Percentiles rank a stretch among this genome's conserved stretches.
Conservation (phyloP, 148 eudicot genomes). For the Rhododendron ferrugineum region DNA sequence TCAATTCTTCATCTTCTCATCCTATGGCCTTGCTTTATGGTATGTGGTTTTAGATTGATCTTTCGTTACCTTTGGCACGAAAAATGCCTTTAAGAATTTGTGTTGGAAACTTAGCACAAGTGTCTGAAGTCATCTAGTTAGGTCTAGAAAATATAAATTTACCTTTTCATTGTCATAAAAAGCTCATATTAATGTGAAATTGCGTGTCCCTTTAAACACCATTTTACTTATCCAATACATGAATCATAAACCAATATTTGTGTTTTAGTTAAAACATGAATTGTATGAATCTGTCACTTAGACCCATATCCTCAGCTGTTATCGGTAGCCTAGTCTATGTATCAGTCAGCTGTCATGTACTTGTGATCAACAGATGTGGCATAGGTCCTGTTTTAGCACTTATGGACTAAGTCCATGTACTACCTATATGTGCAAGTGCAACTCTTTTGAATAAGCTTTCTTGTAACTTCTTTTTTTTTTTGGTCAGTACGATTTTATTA, state of each 20-base stretch:
- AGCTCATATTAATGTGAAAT: neutral
- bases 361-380: neutral
- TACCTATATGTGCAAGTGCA: neutral
- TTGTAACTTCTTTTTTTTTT: neutral
- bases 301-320: neutral
- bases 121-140: neutral
- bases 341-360: neutral
- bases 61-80: neutral
- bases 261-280: neutral
- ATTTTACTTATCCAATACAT: neutral
- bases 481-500: no score
- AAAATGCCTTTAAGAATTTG: neutral
- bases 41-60: conserved; percentile 20
- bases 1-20: conserved; percentile 95
- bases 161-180: neutral
- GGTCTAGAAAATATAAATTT: neutral
- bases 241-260: neutral
- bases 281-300: neutral
- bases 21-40: conserved; percentile 95
- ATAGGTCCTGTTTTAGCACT: neutral
- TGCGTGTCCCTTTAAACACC: neutral
- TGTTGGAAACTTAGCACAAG: neutral
- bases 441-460: neutral
- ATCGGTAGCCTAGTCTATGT: neutral
- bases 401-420: neutral